These are phyloP conservation scores for Aspergillus udagawae DNA, from an alignment of 2,329 filamentous ascomycete genomes.

Conservation along the genomic window DNA sequence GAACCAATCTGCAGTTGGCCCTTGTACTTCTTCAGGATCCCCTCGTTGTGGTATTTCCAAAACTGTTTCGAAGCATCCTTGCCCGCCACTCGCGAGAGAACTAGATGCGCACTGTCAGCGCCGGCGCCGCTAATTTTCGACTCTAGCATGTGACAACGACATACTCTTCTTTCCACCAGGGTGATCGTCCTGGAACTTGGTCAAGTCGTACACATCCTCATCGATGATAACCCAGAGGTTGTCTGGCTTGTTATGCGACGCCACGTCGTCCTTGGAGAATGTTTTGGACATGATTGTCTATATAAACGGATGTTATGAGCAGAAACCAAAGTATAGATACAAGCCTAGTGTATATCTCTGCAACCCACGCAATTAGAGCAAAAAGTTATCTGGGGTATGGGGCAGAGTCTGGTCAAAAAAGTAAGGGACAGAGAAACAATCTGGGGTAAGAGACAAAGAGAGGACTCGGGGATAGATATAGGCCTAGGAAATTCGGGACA, in stretches of 20 bases:
- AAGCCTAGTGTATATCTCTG: background rate
- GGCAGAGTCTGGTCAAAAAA: conserved; percentile 1
- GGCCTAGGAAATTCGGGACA: conserved; percentile 4
- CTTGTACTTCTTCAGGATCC: conserved; percentile 61
- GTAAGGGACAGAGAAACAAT: background rate
- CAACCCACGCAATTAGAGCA: background rate
- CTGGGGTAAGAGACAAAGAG: conserved; percentile 1
- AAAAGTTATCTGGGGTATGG: conserved; percentile 6
- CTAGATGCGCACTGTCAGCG: conserved; percentile 35
- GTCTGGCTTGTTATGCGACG: conserved; percentile 83
- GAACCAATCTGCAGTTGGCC: conserved; percentile 62
- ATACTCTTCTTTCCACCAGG: conserved; percentile 68
- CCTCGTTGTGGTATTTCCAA: conserved; percentile 62
- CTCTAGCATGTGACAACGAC: conserved; percentile 17
- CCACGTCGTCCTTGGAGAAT: conserved; percentile 79
- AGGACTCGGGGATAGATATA: conserved; percentile 15
- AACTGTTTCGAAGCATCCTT: conserved; percentile 68
- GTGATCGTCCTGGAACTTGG: conserved; percentile 80
- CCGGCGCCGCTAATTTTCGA: background rate
- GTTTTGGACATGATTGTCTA: conserved; percentile 71
- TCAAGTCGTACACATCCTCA: conserved; percentile 92
- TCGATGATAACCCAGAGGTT: conserved; percentile 88
- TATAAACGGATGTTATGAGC: background rate
- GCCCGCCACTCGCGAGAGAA: conserved; percentile 61
- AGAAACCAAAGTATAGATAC: conserved; percentile 4